phyloP scores from a whole-genome alignment of 1,284 basidiomycete species.

The Ustilago vetiveriae region DNA sequence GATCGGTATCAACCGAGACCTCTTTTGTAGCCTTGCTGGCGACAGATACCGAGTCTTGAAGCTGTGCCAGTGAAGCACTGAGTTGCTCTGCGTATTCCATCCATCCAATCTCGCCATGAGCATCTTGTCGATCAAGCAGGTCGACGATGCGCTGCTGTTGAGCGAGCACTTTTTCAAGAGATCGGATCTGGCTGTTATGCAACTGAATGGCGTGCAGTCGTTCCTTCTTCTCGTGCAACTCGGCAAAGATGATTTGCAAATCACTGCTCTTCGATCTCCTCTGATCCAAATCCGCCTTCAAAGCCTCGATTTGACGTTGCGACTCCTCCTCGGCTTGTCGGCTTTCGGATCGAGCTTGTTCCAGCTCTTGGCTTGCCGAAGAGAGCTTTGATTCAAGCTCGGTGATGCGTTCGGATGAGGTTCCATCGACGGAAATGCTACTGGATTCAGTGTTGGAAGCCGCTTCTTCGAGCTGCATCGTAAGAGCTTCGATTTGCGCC shows the following conservation, averaged over 20 bases:
- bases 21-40: background rate
- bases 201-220: constrained; percentile 21
- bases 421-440: no score
- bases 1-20: background rate
- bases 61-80: background rate
- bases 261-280: background rate
- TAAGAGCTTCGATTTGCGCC: constrained; percentile 18
- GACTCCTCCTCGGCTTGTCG: background rate
- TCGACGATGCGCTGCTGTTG: constrained; percentile 24
- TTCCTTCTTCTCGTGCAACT: constrained; percentile 24
- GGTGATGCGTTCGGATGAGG: background rate
- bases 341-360: background rate
- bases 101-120: background rate
- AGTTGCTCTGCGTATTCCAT: constrained; percentile 5
- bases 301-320: background rate
- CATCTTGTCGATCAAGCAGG: constrained; percentile 3
- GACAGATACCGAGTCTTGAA: background rate
- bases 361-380: background rate
- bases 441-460: background rate
- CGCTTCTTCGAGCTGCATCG: constrained; percentile 5
- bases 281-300: constrained; percentile 3
- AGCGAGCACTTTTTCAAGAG: constrained; percentile 5
- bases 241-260: constrained; percentile 5
- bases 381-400: no score
- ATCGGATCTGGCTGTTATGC: constrained; percentile 5